These are phyloP conservation scores for Thielaviopsis ethacetica DNA, from an alignment of 2,329 filamentous ascomycete species.

Conservation along the genomic window DNA sequence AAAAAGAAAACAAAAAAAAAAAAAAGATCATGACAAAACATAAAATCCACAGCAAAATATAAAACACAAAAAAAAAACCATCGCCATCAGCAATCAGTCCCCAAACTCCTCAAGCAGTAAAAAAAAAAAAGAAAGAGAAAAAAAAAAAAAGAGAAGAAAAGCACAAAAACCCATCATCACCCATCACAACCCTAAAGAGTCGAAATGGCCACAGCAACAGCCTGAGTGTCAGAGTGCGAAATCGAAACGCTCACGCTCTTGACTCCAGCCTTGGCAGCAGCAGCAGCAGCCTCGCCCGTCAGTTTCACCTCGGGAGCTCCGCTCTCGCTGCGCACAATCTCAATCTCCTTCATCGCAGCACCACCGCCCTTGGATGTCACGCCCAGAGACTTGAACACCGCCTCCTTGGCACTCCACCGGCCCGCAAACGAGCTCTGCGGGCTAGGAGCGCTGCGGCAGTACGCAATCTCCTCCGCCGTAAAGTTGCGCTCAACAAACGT, in stretches of 20 bases:
- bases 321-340: slow-evolving; percentile 65
- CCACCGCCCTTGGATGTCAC: slow-evolving; percentile 77
- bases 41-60: not conserved
- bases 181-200: slow-evolving; percentile 39
- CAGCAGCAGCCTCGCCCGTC: slow-evolving; percentile 65
- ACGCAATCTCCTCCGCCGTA: slow-evolving; percentile 64
- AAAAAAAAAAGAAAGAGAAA: not conserved
- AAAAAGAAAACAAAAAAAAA: not conserved
- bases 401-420: slow-evolving; percentile 94
- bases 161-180: not conserved
- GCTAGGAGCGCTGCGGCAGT: slow-evolving; percentile 65
- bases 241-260: slow-evolving; percentile 87
- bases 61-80: not conserved
- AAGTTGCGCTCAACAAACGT: slow-evolving; percentile 95
- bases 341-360: slow-evolving; percentile 83
- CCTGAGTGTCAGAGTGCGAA: slow-evolving; percentile 86
- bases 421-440: slow-evolving; percentile 87
- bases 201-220: slow-evolving; percentile 83
- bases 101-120: not conserved
- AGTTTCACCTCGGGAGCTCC: slow-evolving; percentile 79
- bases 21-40: not conserved
- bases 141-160: not conserved
- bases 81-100: not conserved
- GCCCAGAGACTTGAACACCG: slow-evolving; percentile 92
- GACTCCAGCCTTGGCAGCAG: slow-evolving; percentile 73